phyloP scores from a whole-genome alignment of 2,329 filamentous ascomycete species.

The Xylariaceae sp. region DNA sequence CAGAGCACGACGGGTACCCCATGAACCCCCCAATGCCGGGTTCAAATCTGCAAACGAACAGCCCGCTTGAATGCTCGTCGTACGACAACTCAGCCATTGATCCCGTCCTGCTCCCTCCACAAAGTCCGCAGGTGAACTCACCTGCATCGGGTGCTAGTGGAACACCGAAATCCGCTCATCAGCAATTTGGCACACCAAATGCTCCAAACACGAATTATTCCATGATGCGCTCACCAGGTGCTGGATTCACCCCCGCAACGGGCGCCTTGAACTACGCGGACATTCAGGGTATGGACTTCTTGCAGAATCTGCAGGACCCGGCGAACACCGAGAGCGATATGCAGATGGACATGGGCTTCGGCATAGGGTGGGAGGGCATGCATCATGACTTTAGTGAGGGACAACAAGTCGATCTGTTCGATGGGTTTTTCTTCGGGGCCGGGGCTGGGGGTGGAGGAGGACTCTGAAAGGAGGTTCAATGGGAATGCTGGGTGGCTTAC shows the following conservation, averaged over 20 bases:
- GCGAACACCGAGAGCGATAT: conserved; percentile 34
- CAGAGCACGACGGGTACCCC: conserved; percentile 37
- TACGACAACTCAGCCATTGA: conserved; percentile 38
- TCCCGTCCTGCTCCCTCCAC: conserved; percentile 43
- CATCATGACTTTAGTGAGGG: conserved; percentile 60
- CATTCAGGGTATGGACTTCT: conserved; percentile 51
- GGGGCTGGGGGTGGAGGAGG: conserved; percentile 33
- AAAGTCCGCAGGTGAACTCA: conserved; percentile 34
- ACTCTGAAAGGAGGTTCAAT: too few relatives aligned
- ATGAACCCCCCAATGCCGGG: conserved; percentile 39
- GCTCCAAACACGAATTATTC: conserved; percentile 22
- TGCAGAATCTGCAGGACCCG: conserved; percentile 42
- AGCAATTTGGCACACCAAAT: conserved; percentile 18
- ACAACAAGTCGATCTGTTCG: conserved; percentile 63
- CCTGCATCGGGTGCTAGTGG: conserved; percentile 32
- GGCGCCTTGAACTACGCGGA: conserved; percentile 40
- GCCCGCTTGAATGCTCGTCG: conserved; percentile 34
- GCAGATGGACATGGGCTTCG: conserved; percentile 62
- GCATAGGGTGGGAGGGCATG: conserved; percentile 60
- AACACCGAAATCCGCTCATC: conserved; percentile 31
- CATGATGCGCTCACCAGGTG: conserved; percentile 23
- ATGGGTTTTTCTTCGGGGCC: conserved; percentile 68
- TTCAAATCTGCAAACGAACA: conserved; percentile 35
- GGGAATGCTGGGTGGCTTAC: too few relatives aligned
- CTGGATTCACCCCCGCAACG: conserved; percentile 28